phyloP scores from a whole-genome alignment of 148 eudicot species.

The Chenopodium berlandieri region DNA sequence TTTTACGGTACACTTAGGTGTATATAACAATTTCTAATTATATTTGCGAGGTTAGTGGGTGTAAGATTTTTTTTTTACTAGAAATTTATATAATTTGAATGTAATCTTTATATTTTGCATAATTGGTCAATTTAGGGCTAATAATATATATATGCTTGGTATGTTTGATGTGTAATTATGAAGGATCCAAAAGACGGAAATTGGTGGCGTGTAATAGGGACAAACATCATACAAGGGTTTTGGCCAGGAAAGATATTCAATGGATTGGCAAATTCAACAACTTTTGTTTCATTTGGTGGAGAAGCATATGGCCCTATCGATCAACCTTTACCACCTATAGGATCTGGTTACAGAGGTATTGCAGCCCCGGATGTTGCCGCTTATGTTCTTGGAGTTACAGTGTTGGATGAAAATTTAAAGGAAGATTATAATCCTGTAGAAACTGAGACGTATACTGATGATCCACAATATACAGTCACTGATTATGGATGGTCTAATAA shows the following conservation, averaged over 20 bases:
- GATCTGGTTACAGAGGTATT: neutral
- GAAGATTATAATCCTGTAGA: neutral
- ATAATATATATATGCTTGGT: too few species aligned
- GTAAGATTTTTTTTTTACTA: too few species aligned
- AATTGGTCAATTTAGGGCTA: too few species aligned
- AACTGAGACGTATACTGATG: neutral
- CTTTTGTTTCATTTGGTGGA: constrained; percentile 3
- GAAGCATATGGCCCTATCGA: constrained; percentile 1
- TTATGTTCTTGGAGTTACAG: neutral
- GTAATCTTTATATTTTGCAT: neutral
- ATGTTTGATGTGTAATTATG: neutral
- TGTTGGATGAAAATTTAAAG: neutral
- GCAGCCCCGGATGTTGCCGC: neutral
- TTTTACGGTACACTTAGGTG: too few species aligned
- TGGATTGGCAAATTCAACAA: neutral
- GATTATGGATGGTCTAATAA: neutral
- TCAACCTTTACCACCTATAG: constrained; percentile 3
- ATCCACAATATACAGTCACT: neutral
- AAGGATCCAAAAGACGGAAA: neutral
- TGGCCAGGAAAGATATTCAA: constrained; percentile 12
- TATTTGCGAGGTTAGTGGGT: too few species aligned
- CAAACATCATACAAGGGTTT: neutral
- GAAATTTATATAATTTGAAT: too few species aligned
- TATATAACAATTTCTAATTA: too few species aligned
- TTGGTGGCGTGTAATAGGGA: constrained; percentile 1